These are phyloP conservation scores for Cornus suecica DNA, from an alignment of 148 eudicot species.

Conservation along the genomic window DNA sequence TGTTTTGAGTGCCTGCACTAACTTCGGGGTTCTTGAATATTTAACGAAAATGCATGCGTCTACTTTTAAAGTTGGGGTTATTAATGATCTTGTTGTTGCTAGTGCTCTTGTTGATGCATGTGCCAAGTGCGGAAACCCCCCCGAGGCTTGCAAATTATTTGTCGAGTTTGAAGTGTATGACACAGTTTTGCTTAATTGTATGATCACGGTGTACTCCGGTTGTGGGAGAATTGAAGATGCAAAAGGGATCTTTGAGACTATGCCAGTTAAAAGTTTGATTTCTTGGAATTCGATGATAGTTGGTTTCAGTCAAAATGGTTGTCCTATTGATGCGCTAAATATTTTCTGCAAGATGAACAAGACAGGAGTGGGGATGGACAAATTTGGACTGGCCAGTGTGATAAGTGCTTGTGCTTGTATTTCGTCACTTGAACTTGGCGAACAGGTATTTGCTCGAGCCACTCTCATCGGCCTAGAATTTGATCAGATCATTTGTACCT, in stretches of 20 bases:
- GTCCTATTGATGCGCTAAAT: slow-evolving; percentile 51
- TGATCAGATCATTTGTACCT: slow-evolving; percentile 60
- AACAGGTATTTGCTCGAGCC: slow-evolving; percentile 74
- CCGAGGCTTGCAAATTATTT: slow-evolving; percentile 63
- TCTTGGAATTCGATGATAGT: slow-evolving; percentile 91
- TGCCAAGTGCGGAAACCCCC: slow-evolving; percentile 58
- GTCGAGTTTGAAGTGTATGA: slow-evolving; percentile 60
- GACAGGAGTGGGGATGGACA: slow-evolving; percentile 48
- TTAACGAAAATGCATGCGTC: slow-evolving; percentile 65
- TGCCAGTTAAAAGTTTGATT: slow-evolving; percentile 61
- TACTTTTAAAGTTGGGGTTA: slow-evolving; percentile 52
- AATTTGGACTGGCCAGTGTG: slow-evolving; percentile 68
- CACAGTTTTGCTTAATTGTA: slow-evolving; percentile 77
- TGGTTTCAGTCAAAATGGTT: slow-evolving; percentile 77
- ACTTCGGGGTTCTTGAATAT: slow-evolving; percentile 32
- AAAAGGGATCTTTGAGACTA: slow-evolving; percentile 50
- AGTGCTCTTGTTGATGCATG: slow-evolving; percentile 68
- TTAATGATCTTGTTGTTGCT: slow-evolving; percentile 47
- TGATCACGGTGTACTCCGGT: slow-evolving; percentile 67
- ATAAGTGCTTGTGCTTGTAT: slow-evolving; percentile 82
- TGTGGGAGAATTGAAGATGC: slow-evolving; percentile 83
- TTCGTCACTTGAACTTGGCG: slow-evolving; percentile 61
- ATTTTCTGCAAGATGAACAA: slow-evolving; percentile 61
- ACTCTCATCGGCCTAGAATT: slow-evolving; percentile 52
- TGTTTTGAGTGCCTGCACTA: slow-evolving; percentile 53